Base-by-base conservation (phyloP, 805 yeast genomes). In the Suhomyces tanzawaensis region DNA sequence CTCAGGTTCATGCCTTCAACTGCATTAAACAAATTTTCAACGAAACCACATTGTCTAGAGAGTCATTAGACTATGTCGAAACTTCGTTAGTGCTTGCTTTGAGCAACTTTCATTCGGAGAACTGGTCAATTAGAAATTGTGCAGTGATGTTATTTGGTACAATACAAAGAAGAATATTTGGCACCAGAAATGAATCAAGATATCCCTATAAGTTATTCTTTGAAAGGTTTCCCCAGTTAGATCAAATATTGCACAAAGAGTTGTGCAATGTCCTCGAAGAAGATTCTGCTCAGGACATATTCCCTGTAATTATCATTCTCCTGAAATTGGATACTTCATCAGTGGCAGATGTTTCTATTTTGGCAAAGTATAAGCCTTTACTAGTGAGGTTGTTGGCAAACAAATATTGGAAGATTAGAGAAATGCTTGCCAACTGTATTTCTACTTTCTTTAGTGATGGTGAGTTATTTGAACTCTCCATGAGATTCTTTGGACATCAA, bases 1-100 rank as follows among this genome's bases (percentile, higher is more conserved):
- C 98, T 0, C 97, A 90, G 53, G 96, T 91, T 0, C 95, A 91
- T 62, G 97, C 97, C 0, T 80, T 87, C 54, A 91, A 91, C 54
- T 83, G 95, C 55, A 76, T 93, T 40, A 79, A 77, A 45, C 82
- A 82, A 2, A 69, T 91, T 2, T 81, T 89, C 47, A 74, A 74
- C 16, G 97, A 90, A 41, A 71, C 90, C 0, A 65, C 74, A 16
- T 62, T 93, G n/a, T 64, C 87, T 0, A 71, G 65, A 2, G 59
- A 64, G 1, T 73, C 85, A 8, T 57, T 74, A 0, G 58, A 61
- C 3, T 81, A 67, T 52, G 68, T 82, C 7, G 81, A 81, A 40
- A 59, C 62, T 8, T 83, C 85, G 0, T 62, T 91, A 19, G 69
- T 71, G 18, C 57, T 86, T 15, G 70, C 95, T 0, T 68, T 93